Evolutionary conservation across 176 grass and related monocot species (phyloP), one percentile per base, ranked within the genome.

Genomic region (Oropetium thomaeum): DNA sequence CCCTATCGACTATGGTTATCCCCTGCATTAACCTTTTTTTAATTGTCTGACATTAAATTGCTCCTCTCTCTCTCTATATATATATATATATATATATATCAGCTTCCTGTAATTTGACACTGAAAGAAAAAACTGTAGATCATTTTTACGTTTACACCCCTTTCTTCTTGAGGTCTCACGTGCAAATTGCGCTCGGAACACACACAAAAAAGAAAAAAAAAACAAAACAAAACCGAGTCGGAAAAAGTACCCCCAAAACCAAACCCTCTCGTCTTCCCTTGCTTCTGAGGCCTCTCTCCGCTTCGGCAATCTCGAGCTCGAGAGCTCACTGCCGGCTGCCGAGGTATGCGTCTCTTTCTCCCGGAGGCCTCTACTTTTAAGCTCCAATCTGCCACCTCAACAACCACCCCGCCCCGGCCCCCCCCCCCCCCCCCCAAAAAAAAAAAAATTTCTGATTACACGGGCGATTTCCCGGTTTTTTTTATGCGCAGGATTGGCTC

Each of bases 241-340:
- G 10, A n/a, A n/a, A 23, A 83, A 68, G 20, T 25, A 52, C 48
- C 41, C 39, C 62, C 14, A 29, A 83, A 75, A 77, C 73, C 81
- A 71, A 84, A 78, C 82, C 74, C 84, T 86, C 64, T 70, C 71
- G 26, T 22, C 43, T 49, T 59, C 41, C 30, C 3, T 4, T 4
- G 1, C 34, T 8, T 26, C 33, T 1, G n/a, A n/a, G n/a, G n/a
- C n/a, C n/a, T 31, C 26, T 42, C 33, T 69, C 57, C 44, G 71
- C 55, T 31, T 44, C 78, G 78, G 78, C 65, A 44, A 53, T 68
- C 59, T 86, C 57, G 47, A 64, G 71, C 71, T 81, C 45, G 1
- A n/a, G 35, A 42, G 12, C 71, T 81, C 64, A 35, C 65, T 58
- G 37, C 71, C 39, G 35, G 6, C 65, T 48, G 29, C 71, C 48